phyloP scores from a whole-genome alignment of 371 early-diverging fungal genomes.

The Mortierella sp. region DNA sequence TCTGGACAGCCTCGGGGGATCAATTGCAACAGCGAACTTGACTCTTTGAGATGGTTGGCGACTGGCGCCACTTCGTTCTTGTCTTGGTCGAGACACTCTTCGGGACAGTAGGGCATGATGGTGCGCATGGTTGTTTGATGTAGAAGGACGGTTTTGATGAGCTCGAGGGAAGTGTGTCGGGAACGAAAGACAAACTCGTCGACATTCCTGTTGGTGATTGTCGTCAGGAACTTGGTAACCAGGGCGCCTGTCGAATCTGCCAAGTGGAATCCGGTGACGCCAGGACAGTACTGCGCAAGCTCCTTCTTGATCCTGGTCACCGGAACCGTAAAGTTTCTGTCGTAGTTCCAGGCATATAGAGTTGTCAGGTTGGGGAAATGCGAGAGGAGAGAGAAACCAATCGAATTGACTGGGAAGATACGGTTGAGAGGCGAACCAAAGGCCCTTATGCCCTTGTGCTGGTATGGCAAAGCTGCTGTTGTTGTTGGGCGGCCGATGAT shows the following conservation, averaged over 20 bases:
- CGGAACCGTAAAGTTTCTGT: background rate
- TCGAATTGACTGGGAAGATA: background rate
- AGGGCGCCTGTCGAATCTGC: background rate
- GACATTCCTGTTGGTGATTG: background rate
- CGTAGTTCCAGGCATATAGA: background rate
- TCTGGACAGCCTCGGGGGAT: background rate
- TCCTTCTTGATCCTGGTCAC: background rate
- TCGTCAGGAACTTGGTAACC: background rate
- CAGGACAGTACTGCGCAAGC: background rate
- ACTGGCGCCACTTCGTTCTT: background rate
- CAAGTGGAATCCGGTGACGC: background rate
- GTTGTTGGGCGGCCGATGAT: background rate
- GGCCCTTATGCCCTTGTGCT: background rate
- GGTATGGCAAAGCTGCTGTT: background rate
- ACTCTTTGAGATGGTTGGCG: background rate
- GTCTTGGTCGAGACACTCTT: background rate
- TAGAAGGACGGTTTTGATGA: background rate
- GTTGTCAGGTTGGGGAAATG: background rate
- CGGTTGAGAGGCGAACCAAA: background rate
- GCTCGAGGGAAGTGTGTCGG: background rate
- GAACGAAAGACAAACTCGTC: background rate
- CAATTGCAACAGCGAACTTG: background rate
- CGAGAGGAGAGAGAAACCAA: background rate
- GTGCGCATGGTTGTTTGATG: background rate
- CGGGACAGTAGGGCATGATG: background rate